phyloP scores from a whole-genome alignment of 805 yeast genomes.

The Nakazawaea populi region DNA sequence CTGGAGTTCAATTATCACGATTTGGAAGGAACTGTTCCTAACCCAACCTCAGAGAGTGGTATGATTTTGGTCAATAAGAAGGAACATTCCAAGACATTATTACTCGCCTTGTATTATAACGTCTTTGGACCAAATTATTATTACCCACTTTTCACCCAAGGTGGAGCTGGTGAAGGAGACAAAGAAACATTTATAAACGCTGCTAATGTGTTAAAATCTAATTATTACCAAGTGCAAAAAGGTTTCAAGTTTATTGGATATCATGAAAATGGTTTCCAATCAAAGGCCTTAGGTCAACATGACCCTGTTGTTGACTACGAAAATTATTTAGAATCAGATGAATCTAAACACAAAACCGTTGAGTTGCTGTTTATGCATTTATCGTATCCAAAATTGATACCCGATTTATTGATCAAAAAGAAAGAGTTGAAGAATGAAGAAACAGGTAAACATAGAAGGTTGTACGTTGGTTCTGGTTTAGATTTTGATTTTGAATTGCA shows the following conservation, averaged over 20 bases:
- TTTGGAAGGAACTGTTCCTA: constrained; percentile 57
- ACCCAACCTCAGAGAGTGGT: constrained; percentile 68
- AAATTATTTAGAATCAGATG: constrained; percentile 15
- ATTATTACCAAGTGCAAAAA: constrained; percentile 53
- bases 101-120: constrained; percentile 61
- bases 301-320: constrained; percentile 28
- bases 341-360: constrained; percentile 14
- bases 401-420: constrained; percentile 22
- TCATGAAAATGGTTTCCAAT: constrained; percentile 27
- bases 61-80: constrained; percentile 58
- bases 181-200: constrained; percentile 74
- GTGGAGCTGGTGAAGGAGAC: constrained; percentile 76
- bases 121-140: constrained; percentile 60
- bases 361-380: constrained; percentile 46
- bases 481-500: constrained; percentile 35
- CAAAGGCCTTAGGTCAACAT: constrained; percentile 39
- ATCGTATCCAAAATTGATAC: constrained; percentile 49
- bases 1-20: constrained; percentile 47
- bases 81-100: constrained; percentile 50
- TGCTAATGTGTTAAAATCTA: constrained; percentile 42
- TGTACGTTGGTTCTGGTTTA: constrained; percentile 24
- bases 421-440: constrained; percentile 20
- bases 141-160: constrained; percentile 65
- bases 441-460: constrained; percentile 22
- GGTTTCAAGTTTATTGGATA: constrained; percentile 48